Conservation (phyloP, 805 yeast genomes). For the Sungouiozyma ichnusensis region DNA sequence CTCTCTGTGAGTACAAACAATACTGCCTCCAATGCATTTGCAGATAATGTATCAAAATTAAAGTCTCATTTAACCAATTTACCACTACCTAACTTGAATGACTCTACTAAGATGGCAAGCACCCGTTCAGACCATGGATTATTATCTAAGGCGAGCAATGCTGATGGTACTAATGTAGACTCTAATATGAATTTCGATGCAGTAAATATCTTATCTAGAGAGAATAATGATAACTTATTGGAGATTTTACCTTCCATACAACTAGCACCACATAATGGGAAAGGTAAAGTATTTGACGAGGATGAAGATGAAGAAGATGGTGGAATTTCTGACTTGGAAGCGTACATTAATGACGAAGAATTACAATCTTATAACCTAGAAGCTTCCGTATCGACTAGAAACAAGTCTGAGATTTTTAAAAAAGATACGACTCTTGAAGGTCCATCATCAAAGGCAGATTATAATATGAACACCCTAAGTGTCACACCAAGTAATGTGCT, state of each 20-base stretch:
- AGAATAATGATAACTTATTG: background rate
- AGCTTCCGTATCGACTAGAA: slow-evolving; percentile 6
- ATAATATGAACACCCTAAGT: slow-evolving; percentile 1
- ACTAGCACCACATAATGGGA: background rate
- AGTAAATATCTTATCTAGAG: background rate
- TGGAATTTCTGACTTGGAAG: slow-evolving; percentile 23
- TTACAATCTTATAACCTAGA: slow-evolving; percentile 18
- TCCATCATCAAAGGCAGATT: background rate
- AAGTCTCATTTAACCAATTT: slow-evolving; percentile 12
- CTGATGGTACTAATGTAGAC: background rate
- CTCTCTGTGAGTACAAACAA: background rate
- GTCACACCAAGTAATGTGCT: slow-evolving; percentile 3
- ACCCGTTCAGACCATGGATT: slow-evolving; percentile 1
- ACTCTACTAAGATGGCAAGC: slow-evolving; percentile 4
- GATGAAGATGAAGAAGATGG: slow-evolving; percentile 5
- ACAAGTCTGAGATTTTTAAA: slow-evolving; percentile 5
- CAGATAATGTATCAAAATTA: slow-evolving; percentile 6
- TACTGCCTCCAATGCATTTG: background rate
- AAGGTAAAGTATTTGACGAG: slow-evolving; percentile 2
- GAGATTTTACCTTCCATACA: background rate
- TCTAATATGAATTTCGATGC: slow-evolving; percentile 3
- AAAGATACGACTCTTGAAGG: slow-evolving; percentile 3
- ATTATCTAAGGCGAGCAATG: background rate
- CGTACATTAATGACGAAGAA: slow-evolving; percentile 26
- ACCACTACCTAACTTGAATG: slow-evolving; percentile 5